Evolutionary conservation across 345 rosid genomes (phyloP).

Genomic region (Salix arbutifolia): DNA sequence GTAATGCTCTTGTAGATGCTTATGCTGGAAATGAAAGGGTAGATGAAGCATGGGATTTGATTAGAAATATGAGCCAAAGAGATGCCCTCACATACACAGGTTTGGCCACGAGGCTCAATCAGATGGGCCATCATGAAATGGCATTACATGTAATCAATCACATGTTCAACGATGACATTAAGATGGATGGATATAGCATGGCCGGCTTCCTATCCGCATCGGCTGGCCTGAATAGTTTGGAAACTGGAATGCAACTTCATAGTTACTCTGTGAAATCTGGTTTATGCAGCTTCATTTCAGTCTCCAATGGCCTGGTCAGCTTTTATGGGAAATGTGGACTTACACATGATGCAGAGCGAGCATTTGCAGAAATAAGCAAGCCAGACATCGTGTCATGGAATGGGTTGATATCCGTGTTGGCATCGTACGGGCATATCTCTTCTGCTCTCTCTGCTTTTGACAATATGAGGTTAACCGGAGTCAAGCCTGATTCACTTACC

Average conservation of each 20-base stretch:
- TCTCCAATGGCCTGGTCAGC: conserved; percentile 48
- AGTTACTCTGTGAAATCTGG: conserved; percentile 56
- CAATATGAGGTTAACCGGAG: conserved; percentile 59
- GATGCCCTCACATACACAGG: conserved; percentile 58
- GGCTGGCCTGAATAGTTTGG: conserved; percentile 38
- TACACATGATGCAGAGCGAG: conserved; percentile 34
- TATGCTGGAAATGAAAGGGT: conserved; percentile 46
- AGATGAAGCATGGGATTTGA: conserved; percentile 44
- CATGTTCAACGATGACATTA: conserved; percentile 40
- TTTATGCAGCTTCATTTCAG: conserved; percentile 35
- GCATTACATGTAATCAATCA: conserved; percentile 39
- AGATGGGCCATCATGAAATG: conserved; percentile 40
- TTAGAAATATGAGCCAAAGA: conserved; percentile 38
- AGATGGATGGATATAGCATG: conserved; percentile 52
- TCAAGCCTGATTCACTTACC: conserved; percentile 50
- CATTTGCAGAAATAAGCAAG: conserved; percentile 41
- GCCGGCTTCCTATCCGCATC: conserved; percentile 64
- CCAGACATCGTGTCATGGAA: conserved; percentile 76
- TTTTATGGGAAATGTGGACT: conserved; percentile 54
- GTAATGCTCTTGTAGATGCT: conserved; percentile 60
- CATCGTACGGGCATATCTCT: conserved; percentile 43
- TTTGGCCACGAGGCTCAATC: conserved; percentile 62
- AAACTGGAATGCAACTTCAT: conserved; percentile 64
- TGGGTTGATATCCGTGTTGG: conserved; percentile 52
- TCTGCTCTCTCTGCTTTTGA: conserved; percentile 60